phyloP scores from a whole-genome alignment of 2,329 filamentous ascomycete species.

The Neopestalotiopsis sp. region DNA sequence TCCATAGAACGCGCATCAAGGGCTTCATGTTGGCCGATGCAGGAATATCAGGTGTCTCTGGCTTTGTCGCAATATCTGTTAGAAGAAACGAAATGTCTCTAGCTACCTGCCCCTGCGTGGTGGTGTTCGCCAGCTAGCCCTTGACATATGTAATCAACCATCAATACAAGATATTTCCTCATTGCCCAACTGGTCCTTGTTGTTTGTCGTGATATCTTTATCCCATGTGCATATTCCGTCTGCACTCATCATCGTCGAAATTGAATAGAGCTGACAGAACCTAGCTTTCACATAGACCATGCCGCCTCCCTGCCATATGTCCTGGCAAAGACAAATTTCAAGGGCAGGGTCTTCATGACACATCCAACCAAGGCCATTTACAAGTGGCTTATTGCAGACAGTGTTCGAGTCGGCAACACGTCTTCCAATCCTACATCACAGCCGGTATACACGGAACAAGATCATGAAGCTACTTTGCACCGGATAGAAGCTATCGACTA shows the following conservation, averaged over 20 bases:
- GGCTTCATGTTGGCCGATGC: constrained; percentile 27
- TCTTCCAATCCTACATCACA: constrained; percentile 69
- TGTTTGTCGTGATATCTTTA: constrained; percentile 31
- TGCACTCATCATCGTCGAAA: background rate
- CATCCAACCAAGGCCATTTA: constrained; percentile 99
- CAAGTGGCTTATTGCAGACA: constrained; percentile 99
- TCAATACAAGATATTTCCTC: constrained; percentile 49
- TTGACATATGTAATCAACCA: constrained; percentile 41
- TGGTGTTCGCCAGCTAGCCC: constrained; percentile 23
- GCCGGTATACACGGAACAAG: constrained; percentile 91
- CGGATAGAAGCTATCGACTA: constrained; percentile 98
- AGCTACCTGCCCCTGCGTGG: constrained; percentile 11
- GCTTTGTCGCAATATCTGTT: constrained; percentile 8
- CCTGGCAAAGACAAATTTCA: constrained; percentile 96
- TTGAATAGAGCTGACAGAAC: constrained; percentile 21
- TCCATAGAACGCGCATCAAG: constrained; percentile 24
- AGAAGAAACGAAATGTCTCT: constrained; percentile 13
- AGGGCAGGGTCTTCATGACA: constrained; percentile 97
- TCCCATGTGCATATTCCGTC: background rate
- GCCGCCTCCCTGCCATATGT: constrained; percentile 99
- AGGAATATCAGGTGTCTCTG: constrained; percentile 31
- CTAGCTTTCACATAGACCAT: constrained; percentile 96
- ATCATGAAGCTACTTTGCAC: constrained; percentile 91
- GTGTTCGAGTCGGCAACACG: constrained; percentile 83
- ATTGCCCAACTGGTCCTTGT: constrained; percentile 32